Percentiles rank a stretch among this genome's conserved stretches.
These are phyloP conservation scores for Candida ortonii DNA, from an alignment of 805 yeast genomes.

Conservation along the genomic window DNA sequence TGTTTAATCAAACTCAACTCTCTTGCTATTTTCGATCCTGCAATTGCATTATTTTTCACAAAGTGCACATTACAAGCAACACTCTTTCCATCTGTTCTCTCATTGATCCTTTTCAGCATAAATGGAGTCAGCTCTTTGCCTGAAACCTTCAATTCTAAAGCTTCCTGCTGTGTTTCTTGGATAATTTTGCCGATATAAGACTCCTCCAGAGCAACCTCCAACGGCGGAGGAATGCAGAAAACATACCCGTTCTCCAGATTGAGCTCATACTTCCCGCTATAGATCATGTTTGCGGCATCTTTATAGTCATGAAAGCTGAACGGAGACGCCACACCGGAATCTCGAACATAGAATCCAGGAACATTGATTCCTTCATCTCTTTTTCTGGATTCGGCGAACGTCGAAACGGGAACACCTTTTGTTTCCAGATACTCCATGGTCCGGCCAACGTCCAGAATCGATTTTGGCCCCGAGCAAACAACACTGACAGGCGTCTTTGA, in stretches of 20 bases:
- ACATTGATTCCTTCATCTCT: too few relatives aligned
- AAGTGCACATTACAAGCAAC: conserved; percentile 70
- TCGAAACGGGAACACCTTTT: conserved; percentile 83
- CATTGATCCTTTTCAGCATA: conserved; percentile 60
- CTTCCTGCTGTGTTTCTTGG: conserved; percentile 54
- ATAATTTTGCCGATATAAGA: conserved; percentile 54
- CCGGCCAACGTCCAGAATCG: conserved; percentile 73
- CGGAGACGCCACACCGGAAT: conserved; percentile 72
- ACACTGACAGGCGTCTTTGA: conserved; percentile 82
- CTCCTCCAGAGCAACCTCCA: conserved; percentile 53
- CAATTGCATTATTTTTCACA: conserved; percentile 70
- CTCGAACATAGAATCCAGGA: conserved; percentile 81
- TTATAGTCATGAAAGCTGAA: conserved; percentile 50
- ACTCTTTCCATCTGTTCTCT: conserved; percentile 66
- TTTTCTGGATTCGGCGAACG: conserved; percentile 45
- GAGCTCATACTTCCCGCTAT: conserved; percentile 45
- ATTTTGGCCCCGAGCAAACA: conserved; percentile 91
- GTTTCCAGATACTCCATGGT: conserved; percentile 88
- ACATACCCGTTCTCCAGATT: conserved; percentile 63
- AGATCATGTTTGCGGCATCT: conserved; percentile 63
- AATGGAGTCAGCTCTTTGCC: conserved; percentile 86
- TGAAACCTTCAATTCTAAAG: conserved; percentile 45
- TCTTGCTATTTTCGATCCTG: conserved; percentile 66
- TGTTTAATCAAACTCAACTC: conserved; percentile 41
- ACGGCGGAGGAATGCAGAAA: conserved; percentile 82